These are phyloP conservation scores for Fennellomyces sp. DNA, from an alignment of 371 early-diverging fungal species.

Conservation along the genomic window DNA sequence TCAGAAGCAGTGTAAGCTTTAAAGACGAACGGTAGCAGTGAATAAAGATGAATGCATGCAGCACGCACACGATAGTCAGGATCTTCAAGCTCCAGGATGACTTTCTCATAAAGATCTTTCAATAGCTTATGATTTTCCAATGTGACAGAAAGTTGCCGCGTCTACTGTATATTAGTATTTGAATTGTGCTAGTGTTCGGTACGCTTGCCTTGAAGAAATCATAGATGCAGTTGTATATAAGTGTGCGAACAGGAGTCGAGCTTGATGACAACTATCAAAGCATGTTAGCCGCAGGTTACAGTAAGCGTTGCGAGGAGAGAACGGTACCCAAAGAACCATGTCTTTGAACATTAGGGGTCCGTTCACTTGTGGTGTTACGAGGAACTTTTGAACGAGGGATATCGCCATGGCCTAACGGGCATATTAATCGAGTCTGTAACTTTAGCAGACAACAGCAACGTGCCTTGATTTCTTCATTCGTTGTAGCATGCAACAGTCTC, in stretches of 20 bases:
- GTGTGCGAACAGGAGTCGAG: neutral
- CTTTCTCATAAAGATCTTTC: slow-evolving; percentile 27
- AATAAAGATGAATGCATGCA: slow-evolving; percentile 45
- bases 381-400: neutral
- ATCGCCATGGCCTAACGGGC: neutral
- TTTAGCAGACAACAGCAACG: neutral
- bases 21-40: slow-evolving; percentile 43
- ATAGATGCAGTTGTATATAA: neutral
- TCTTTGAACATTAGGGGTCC: slow-evolving; percentile 7
- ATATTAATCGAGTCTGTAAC: too few species aligned
- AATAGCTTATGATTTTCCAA: slow-evolving; percentile 24
- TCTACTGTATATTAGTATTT: slow-evolving; percentile 10
- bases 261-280: neutral
- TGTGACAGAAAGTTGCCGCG: slow-evolving; percentile 22
- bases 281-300: too few species aligned
- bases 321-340: slow-evolving; percentile 19
- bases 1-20: neutral
- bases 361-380: slow-evolving; percentile 21
- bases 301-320: neutral
- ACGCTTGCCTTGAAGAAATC: slow-evolving; percentile 2
- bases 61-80: slow-evolving; percentile 57
- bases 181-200: too few species aligned
- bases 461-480: neutral
- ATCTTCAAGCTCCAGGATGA: slow-evolving; percentile 44
- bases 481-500: neutral